Evolutionary conservation across 805 yeast species (phyloP), one percentile per base, ranked within the genome.

Genomic region (Teunomyces funiuensis): DNA sequence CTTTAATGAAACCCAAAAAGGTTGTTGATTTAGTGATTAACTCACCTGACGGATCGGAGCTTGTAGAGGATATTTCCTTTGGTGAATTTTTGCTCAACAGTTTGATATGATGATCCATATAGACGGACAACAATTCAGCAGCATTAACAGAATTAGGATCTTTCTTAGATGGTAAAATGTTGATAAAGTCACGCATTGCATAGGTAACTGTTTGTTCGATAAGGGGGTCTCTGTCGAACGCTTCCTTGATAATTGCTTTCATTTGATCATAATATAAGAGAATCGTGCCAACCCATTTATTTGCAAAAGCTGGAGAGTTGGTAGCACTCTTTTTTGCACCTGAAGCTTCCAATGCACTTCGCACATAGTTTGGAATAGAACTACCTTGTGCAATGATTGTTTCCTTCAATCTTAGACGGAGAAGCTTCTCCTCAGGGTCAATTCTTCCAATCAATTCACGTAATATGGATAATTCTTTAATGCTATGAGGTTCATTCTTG

Each of bases 1-100:
- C 96, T 44, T 79, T 74, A 34, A 89, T 71, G 54, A 79, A 82
- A 42, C 83, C 69, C 53, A 89, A 80, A 23, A 90, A 73, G 16
- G 72, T 62, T 9, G 86, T 73, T 0, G 88, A 77, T 19, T 75
- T 73, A 33, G 69, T 70, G 41, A 88, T 63, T 7, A 77, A 60
- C 6, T 51, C 69, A 50, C 66, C 69, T 3, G 58, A 50, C 22
- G 48, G 54, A 40, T 58, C 50, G 9, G 39, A 36, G 14, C 28
- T 34, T 6, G 11, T 25, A 17, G 39, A 20, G 3, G 47, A 34
- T 17, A 41, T 25, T 18, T 41, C 46, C 28, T 54, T 36, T 6
- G 45, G 26, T 3, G 45, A 31, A 13, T 23, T 52, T 44, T 64
- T 67, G 10, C 53, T 41, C 17, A 57, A 46, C 41, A 62, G 72